Evolutionary conservation across 768 basidiomycete genomes (phyloP), one percentile per base, ranked within the genome.

Genomic region (Boletellus ananas): DNA sequence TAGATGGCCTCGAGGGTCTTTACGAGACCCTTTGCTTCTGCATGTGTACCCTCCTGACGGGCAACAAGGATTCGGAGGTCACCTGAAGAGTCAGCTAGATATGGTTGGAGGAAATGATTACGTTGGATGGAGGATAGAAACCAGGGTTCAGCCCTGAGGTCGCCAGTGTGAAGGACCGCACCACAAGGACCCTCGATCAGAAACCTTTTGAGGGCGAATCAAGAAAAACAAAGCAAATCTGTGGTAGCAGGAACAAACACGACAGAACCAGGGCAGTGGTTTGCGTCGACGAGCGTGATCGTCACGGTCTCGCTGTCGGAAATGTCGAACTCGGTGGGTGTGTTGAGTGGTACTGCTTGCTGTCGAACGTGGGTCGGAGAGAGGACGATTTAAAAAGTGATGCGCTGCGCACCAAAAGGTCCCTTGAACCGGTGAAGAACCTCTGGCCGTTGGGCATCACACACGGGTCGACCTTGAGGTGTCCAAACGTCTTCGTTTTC

Each of bases 211-310:
- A 12, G 27, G 10, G 56, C 5, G 2, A 14, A 36, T 46, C 12
- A 45, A 33, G 9, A 9, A 31, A 6, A 31, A 21, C 23, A 6
- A n/a, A 0, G 33, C 8, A 7, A 36, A 33, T 27, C 4, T 4
- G 1, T 16, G 8, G 14, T 33, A 3, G 10, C 2, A 11, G 17
- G 17, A 25, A 69, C 83, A 23, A 60, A 93, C 94, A 97, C 95
- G 36, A 92, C 85, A 0, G 93, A 86, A 0, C 94, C 94, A 11
- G 92, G 94, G 63, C 94, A 96, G 65, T 97, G 94, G 61, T 96
- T 96, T 0, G 94, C 94, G 60, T 94, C 90, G 8, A 96, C 67
- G 10, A 88, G 75, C 0, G 92, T 94, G 49, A 96, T 76, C 0
- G 76, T 83, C 10, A 95, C 85, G 4, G 63, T 66, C 57, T 84